Evolutionary conservation across 768 basidiomycete species (phyloP), one percentile per base, ranked within the genome.

Genomic region (Ramaria sp.): DNA sequence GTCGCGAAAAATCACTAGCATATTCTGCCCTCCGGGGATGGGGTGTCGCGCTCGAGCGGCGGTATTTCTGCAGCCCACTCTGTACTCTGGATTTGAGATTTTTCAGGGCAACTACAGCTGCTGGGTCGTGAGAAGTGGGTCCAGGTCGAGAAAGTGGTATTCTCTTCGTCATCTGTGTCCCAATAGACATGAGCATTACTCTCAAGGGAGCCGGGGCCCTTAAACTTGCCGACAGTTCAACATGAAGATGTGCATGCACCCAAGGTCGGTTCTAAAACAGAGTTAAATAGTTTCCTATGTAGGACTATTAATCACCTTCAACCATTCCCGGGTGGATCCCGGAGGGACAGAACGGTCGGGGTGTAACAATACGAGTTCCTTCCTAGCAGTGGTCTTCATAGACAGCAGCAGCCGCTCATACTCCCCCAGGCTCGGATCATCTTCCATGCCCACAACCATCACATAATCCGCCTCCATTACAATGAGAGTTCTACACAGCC

Each of bases 351-450:
- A 83, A 37, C 93, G 83, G 64, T 96, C 90, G 2, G 93, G 84
- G 63, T 99, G 96, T 9, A 99, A 73, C 4, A 99, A 73, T 4
- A 99, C 85, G 25, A 99, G 79, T 65, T 99, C 96, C 68, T 98
- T 98, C 52, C 96, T 73, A n/a, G 95, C 96, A 0, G 95, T 98
- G 0, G 95, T 97, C 72, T 98, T 98, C 77, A 93, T 88, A 1
- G 93, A 93, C 39, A 97, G 74, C 20, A 99, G 70, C 3, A 98
- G 72, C 51, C 94, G 81, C 66, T 99, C 94, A 62, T 92, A 98
- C 70, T 99, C 96, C 12, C 96, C 96, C 5, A 92, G 72, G 18
- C 77, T 78, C 13, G 92, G 85, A 63, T 91, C 93, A 56, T 96
- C 93, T 3, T 89, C 94, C 79, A 94, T 86, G 7, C 90, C 93